Percentiles rank a stretch among this genome's conserved stretches.
Conservation (phyloP, 2,329 filamentous ascomycete species). For the Pseudogymnoascus sp. region DNA sequence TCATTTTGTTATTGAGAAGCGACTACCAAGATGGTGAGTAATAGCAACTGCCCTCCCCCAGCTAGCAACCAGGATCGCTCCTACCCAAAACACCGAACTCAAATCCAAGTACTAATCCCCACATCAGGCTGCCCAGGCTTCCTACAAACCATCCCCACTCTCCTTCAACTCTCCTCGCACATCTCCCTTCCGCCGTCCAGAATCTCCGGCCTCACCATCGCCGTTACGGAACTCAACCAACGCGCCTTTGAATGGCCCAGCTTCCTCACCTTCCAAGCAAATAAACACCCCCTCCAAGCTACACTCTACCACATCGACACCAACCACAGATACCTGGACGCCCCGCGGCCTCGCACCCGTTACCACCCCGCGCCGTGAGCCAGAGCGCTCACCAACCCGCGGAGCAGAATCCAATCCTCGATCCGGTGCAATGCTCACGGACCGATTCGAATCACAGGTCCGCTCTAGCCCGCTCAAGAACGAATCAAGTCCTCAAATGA, state of each 20-base stretch:
- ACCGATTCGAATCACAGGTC: slow-evolving; percentile 11
- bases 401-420: slow-evolving; percentile 22
- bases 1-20: not conserved
- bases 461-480: slow-evolving; percentile 25
- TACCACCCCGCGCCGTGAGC: slow-evolving; percentile 24
- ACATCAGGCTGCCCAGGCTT: slow-evolving; percentile 43
- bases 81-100: slow-evolving; percentile 10
- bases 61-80: not conserved
- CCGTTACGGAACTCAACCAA: slow-evolving; percentile 56
- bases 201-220: slow-evolving; percentile 58
- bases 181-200: slow-evolving; percentile 56
- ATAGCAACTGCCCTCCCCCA: not conserved
- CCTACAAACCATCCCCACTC: slow-evolving; percentile 64
- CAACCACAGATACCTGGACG: slow-evolving; percentile 24
- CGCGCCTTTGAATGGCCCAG: slow-evolving; percentile 41
- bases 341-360: slow-evolving; percentile 28
- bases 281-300: slow-evolving; percentile 34
- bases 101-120: slow-evolving; percentile 8
- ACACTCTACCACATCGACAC: slow-evolving; percentile 27
- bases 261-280: slow-evolving; percentile 38
- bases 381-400: slow-evolving; percentile 27
- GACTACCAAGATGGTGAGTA: slow-evolving; percentile 4
- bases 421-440: slow-evolving; percentile 24
- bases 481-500: slow-evolving; percentile 26
- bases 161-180: slow-evolving; percentile 64